Evolutionary conservation across 345 rosid species (phyloP), one percentile per base, ranked within the genome.

Genomic region (Salix koriyanagi): DNA sequence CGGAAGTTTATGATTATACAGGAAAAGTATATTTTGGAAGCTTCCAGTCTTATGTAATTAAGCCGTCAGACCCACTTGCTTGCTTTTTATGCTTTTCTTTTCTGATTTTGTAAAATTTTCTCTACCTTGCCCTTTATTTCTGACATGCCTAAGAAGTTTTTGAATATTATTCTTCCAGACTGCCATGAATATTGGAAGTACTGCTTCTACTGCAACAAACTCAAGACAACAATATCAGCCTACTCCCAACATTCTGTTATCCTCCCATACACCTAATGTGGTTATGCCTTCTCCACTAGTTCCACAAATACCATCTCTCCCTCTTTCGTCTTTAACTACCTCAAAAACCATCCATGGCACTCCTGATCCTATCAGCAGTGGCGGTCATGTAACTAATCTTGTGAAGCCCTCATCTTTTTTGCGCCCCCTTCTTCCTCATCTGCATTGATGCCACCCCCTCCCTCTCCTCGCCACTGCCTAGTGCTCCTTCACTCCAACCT

Each of bases 351-450:
- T 79, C 54, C 85, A 69, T 64, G 87, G 83, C 25, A 77, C 77
- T 21, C 74, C 78, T 50, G 88, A 89, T 83, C 77, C 85, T 25
- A 62, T 77, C 60, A 81, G 73, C 79, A 80, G 70, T 77, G 70
- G 85, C 54, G 84, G 85, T 73, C 87, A 67, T 62, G 75, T 83
- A 28, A 78, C 87, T 21, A 87, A 79, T 83, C 93, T 89, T 21
- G 83, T 91, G 56, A 89, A 88, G 77, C 96, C 96, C 36, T 88
- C 86, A 36, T 82, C 87, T 12, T 89, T 89, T 85, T 88, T 39
- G 48, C 86, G 16, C 79, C 86, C 34, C 85, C 89, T 71, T 72
- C 92, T 65, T 74, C 88, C 30, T 78, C 92, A 21, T 83, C 92
- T 65, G 50, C 86, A 9, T 73, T 84, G 72, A 71, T 82, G 82